phyloP scores from a whole-genome alignment of 805 yeast genomes.

The Sporopachydermia quercuum region DNA sequence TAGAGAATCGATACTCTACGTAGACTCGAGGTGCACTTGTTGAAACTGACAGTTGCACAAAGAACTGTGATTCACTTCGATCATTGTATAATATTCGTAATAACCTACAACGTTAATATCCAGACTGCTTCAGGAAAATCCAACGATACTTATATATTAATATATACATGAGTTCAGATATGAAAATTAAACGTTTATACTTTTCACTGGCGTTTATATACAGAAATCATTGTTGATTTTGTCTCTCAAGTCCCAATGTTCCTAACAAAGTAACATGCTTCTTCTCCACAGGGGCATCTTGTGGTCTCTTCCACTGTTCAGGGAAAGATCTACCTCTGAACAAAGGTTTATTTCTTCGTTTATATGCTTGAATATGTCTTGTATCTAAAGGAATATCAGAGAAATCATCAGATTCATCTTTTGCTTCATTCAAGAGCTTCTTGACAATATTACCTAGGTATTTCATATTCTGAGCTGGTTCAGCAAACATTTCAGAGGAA shows the following conservation, averaged over 20 bases:
- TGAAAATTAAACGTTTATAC: neutral
- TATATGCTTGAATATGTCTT: slow-evolving; percentile 43
- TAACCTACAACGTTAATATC: too few relatives aligned
- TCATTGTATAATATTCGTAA: too few relatives aligned
- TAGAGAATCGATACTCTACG: too few relatives aligned
- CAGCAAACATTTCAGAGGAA: slow-evolving; percentile 48
- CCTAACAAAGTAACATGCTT: neutral
- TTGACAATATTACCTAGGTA: slow-evolving; percentile 50
- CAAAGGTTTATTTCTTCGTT: slow-evolving; percentile 25
- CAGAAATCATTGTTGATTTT: slow-evolving; percentile 17
- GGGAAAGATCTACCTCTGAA: slow-evolving; percentile 43
- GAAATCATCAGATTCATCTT: slow-evolving; percentile 43
- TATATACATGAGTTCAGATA: neutral
- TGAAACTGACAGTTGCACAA: too few relatives aligned
- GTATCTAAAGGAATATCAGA: slow-evolving; percentile 71
- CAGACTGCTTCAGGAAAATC: too few relatives aligned
- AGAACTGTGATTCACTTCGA: too few relatives aligned
- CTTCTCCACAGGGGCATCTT: slow-evolving; percentile 40
- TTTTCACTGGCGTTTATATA: neutral
- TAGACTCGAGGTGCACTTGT: too few relatives aligned
- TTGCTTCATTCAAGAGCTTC: slow-evolving; percentile 48
- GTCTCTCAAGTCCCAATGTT: slow-evolving; percentile 8
- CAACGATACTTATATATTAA: neutral
- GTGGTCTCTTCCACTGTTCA: slow-evolving; percentile 55
- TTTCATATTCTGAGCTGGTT: slow-evolving; percentile 78